Evolutionary conservation across 148 eudicot genomes (phyloP).

Genomic region (Rhododendron kiyosumense): DNA sequence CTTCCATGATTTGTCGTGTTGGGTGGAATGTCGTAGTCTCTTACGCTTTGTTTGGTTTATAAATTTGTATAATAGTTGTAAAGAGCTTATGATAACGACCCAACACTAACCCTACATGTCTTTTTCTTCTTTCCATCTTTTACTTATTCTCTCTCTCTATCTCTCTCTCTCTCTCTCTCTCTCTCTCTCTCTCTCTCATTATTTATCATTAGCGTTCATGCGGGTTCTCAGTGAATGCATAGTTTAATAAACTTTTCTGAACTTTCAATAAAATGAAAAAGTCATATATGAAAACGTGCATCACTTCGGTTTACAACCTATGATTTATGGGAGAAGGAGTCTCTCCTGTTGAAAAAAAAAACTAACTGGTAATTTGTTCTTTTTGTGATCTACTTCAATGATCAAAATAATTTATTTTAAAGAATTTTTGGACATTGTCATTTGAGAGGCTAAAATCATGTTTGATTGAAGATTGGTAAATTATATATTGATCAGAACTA

Average conservation of each 20-base stretch:
- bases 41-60: background rate
- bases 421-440: too few species aligned
- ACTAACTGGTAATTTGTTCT: too few species aligned
- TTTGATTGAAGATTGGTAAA: too few species aligned
- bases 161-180: background rate
- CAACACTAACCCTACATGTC: background rate
- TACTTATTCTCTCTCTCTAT: background rate
- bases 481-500: background rate
- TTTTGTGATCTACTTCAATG: background rate
- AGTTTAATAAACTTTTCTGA: background rate
- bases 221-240: background rate
- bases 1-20: background rate
- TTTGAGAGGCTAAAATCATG: background rate
- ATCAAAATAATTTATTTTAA: too few species aligned
- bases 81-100: background rate
- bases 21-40: slow-evolving; percentile 2
- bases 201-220: background rate
- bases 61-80: background rate
- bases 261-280: background rate
- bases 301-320: background rate
- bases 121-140: background rate
- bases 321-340: too few species aligned
- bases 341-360: too few species aligned
- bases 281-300: background rate
- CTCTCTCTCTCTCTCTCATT: background rate